Percentiles rank a stretch among this genome's conserved stretches.
Conservation (phyloP, 2,329 filamentous ascomycete species). For the Hypoxylon sp. region DNA sequence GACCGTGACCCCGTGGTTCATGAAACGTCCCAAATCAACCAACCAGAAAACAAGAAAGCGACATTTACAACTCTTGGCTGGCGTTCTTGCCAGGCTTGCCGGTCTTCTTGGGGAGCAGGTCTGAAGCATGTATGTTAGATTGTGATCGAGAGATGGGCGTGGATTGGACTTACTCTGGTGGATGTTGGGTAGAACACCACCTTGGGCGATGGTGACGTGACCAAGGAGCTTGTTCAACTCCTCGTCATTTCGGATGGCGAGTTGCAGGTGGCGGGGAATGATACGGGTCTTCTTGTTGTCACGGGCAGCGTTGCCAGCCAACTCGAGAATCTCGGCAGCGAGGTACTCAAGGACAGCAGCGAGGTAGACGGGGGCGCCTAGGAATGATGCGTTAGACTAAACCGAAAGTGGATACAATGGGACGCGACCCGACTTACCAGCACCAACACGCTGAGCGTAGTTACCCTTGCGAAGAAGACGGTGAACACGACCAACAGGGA, state of each 20-base stretch:
- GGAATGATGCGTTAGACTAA: constrained; percentile 24
- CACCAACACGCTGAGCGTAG: constrained; percentile 99
- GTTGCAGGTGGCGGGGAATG: constrained; percentile 98
- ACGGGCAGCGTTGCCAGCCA: constrained; percentile 97
- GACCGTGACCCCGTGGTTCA: constrained; percentile 85
- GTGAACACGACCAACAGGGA: constrained; percentile 99
- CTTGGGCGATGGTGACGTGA: constrained; percentile 96
- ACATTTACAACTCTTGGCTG: constrained; percentile 92
- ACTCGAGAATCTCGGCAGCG: constrained; percentile 97
- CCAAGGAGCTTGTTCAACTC: constrained; percentile 99
- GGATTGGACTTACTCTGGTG: constrained; percentile 84
- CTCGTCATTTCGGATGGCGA: constrained; percentile 99
- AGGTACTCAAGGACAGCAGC: constrained; percentile 98
- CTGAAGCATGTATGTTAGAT: constrained; percentile 68
- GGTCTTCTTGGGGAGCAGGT: constrained; percentile 99
- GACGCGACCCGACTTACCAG: constrained; percentile 66
- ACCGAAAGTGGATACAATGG: no score
- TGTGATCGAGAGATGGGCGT: background rate
- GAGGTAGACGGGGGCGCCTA: constrained; percentile 89
- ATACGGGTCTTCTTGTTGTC: constrained; percentile 99
- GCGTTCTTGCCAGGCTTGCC: constrained; percentile 92
- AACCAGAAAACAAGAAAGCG: constrained; percentile 72
- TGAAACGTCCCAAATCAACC: constrained; percentile 78
- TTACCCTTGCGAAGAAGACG: constrained; percentile 99
- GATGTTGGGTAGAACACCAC: constrained; percentile 97